Evolutionary conservation across 2,329 filamentous ascomycete genomes (phyloP), one percentile per base, ranked within the genome.

Genomic region (Chaetomium globosum): DNA sequence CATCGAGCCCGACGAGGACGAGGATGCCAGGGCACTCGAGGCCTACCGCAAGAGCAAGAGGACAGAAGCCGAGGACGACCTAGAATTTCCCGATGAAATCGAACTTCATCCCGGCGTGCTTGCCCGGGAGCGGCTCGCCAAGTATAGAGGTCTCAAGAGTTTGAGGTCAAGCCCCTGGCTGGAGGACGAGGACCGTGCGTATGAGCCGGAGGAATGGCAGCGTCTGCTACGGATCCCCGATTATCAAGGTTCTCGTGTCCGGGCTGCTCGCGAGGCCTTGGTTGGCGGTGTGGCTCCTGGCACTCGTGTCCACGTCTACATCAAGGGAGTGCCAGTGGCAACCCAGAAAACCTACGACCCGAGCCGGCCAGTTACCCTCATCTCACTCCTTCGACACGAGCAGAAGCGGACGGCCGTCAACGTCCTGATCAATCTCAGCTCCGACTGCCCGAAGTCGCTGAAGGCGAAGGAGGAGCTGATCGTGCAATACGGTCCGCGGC

Each of bases 61-160:
- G 59, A 87, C 88, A 28, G 94, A 97, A 71, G 92, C 88, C 4
- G 86, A 93, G 58, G 93, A 98, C 16, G 95, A 99, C 76, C 86
- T 91, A 62, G 94, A 98, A 76, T 99, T 98, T 77, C 95, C 95
- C 0, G 95, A 99, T 70, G 95, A 99, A 77, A 95, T 99, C 65
- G 96, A 99, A 77, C 82, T 99, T 61, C 92, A 91, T 70, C 95
- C 96, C 0, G 86, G 94, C 61, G 92, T 96, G 3, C 83, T 92
- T 53, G 95, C 95, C 0, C 83, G 92, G 59, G 95, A 99, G 78
- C 85, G 95, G 53, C 80, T 99, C 61, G 87, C 90, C 9, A 87
- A 91, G 66, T 99, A 97, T 78, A 85, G 95, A 74, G 95, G 95
- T 51, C 79, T 99, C 70, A 99, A 98, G 83, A 97, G 91, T 75